Percentiles rank a stretch among this genome's conserved stretches.
Conservation (phyloP, 495 filamentous ascomycete species). For the Hyaloscypha finlandica region DNA sequence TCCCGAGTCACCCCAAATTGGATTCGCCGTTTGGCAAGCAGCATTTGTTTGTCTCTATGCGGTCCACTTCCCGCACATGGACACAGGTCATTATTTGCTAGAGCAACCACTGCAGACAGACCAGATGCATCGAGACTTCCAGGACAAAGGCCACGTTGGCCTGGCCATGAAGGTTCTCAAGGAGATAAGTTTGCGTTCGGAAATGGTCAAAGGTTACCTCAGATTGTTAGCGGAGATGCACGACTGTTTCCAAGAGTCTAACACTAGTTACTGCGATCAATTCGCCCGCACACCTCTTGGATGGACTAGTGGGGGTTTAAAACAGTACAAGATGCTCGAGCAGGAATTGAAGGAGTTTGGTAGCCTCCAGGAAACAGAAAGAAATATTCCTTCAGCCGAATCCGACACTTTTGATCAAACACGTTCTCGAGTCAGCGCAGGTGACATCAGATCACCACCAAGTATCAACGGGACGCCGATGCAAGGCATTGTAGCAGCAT, state of each 20-base stretch:
- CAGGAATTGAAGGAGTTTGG: constrained; percentile 36
- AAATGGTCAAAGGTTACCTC: constrained; percentile 73
- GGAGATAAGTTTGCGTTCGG: constrained; percentile 65
- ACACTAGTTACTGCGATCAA: constrained; percentile 60
- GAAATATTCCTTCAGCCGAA: constrained; percentile 22
- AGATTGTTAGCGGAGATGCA: constrained; percentile 65
- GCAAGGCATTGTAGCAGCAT: constrained; percentile 27
- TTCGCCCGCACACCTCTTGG: constrained; percentile 9
- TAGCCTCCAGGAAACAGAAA: constrained; percentile 27
- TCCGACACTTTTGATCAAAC: constrained; percentile 25
- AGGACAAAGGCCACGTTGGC: constrained; percentile 37
- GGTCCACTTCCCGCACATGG: constrained; percentile 77
- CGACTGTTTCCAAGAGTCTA: constrained; percentile 64
- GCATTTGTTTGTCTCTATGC: constrained; percentile 72
- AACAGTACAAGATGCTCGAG: constrained; percentile 62
- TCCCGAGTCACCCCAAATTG: constrained; percentile 79
- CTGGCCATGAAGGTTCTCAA: constrained; percentile 43
- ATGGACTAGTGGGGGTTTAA: constrained; percentile 54
- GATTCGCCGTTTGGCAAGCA: constrained; percentile 80
- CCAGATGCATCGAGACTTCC: constrained; percentile 5
- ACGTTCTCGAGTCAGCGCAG: constrained; percentile 29
- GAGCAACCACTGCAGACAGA: constrained; percentile 29
- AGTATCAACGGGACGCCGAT: constrained; percentile 30
- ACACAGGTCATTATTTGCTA: constrained; percentile 62
- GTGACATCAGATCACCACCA: constrained; percentile 23